Evolutionary conservation across 305 asterid genomes (phyloP).

Genomic region (Solanum hybrid): DNA sequence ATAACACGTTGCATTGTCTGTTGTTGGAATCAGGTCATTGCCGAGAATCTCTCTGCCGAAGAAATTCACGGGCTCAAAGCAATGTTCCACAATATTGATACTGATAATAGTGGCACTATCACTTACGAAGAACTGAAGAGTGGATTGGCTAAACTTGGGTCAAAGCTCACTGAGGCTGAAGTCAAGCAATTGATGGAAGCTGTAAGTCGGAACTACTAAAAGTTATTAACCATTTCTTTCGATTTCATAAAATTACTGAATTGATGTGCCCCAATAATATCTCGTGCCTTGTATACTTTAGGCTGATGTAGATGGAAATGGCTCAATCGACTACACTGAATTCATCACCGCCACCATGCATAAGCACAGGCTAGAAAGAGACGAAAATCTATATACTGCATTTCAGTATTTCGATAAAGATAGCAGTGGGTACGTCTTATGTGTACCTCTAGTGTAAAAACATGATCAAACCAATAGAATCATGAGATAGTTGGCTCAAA

Average conservation of each 20-base stretch:
- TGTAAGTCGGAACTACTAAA: constrained; percentile 28
- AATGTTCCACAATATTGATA: constrained; percentile 80
- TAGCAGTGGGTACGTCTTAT: constrained; percentile 53
- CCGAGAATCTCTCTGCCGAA: constrained; percentile 69
- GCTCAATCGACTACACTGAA: constrained; percentile 76
- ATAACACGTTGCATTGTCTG: not conserved
- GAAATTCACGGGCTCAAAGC: constrained; percentile 87
- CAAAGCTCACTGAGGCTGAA: constrained; percentile 78
- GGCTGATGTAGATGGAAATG: constrained; percentile 97
- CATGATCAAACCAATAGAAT: not conserved
- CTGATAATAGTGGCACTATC: constrained; percentile 81
- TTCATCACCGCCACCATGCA: constrained; percentile 93
- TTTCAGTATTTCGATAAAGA: constrained; percentile 80
- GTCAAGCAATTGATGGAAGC: constrained; percentile 89
- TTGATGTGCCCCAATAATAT: not conserved
- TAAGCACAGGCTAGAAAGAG: constrained; percentile 78
- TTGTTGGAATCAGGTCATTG: constrained; percentile 47
- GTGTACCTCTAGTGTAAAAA: not conserved
- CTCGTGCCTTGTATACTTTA: constrained; percentile 5
- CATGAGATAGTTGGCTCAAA: not conserved
- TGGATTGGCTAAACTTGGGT: constrained; percentile 76
- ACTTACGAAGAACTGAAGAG: constrained; percentile 78
- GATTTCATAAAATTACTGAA: not conserved
- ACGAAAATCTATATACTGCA: constrained; percentile 70
- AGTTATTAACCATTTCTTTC: not conserved